These are phyloP conservation scores for Beta lomatogona DNA, from an alignment of 179 eudicot species.

Conservation along the genomic window DNA sequence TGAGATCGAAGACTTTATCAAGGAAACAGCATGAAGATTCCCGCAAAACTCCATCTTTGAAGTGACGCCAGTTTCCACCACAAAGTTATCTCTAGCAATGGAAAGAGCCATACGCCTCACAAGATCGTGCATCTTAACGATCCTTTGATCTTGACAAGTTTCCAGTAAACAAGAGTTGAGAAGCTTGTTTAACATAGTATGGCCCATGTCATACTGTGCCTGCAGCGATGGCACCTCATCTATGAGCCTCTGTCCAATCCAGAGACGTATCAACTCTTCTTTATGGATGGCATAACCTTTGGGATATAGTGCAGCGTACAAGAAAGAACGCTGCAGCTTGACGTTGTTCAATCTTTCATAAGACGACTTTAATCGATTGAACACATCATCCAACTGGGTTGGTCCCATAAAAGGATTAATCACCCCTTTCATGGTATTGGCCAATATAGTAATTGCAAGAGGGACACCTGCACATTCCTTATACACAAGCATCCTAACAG, in stretches of 20 bases:
- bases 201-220: slow-evolving; percentile 28
- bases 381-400: background rate
- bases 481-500: slow-evolving; percentile 1
- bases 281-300: slow-evolving; percentile 16
- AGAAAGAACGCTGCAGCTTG: slow-evolving; percentile 15
- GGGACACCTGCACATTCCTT: slow-evolving; percentile 24
- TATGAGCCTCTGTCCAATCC: slow-evolving; percentile 24
- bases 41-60: background rate
- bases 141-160: background rate
- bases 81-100: background rate
- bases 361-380: slow-evolving; percentile 15
- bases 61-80: background rate
- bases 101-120: slow-evolving; percentile 21
- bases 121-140: slow-evolving; percentile 24
- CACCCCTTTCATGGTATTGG: background rate
- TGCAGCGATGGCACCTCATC: slow-evolving; percentile 22
- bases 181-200: slow-evolving; percentile 24
- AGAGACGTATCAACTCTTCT: slow-evolving; percentile 20
- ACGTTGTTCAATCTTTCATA: slow-evolving; percentile 8
- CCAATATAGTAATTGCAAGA: slow-evolving; percentile 18
- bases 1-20: background rate
- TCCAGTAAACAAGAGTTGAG: slow-evolving; percentile 26
- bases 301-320: slow-evolving; percentile 22
- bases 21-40: slow-evolving; percentile 5
- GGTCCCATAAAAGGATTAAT: background rate